Base-by-base conservation (phyloP, 78 protist genomes). In the Dictyostelium capitatum region DNA sequence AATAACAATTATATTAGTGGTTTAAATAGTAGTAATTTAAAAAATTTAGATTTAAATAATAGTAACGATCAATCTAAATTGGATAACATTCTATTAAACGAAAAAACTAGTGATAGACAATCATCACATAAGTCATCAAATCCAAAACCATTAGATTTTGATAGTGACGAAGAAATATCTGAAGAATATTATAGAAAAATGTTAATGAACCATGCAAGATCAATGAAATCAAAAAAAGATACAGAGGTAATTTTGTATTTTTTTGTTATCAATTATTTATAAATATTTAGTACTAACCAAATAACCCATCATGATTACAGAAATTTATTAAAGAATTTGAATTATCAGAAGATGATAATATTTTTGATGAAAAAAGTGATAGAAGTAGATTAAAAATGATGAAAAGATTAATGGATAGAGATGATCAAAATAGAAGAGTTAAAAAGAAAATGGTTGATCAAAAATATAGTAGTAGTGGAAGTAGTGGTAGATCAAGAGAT, bases 151-250 rank as follows among this genome's bases (percentile, higher is more conserved):
- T 73, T 73, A 8, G 56, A 73, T 73, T 46, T 47, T 32, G 79
- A 73, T 46, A 73, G 56, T 73, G 91, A 83, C 20, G 73, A 50
- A 1, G 47, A 19, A 14, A 82, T 82, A 25, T 20, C 83, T 15
- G 83, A 87, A n/a, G 80, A 80, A 12, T 80, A 87, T 41, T 87
- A 87, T 77, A 10, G 20, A 17, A 62, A 74, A 50, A 87, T 87
- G 93, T 64, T 87, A 48, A 62, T 15, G 1, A 17, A n/a, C 8
- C 48, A 87, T 78, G 10, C 46, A 15, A 87, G 79, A 51, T 51
- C 74, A 41, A 30, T 25, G 17, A 87, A 87, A 65, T 14, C 53
- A 2, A 85, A 85, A 48, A 57, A 75, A 73, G 80, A 77, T 5
- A 3, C 54, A 46, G 77, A 84, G 2, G 93, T 87, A 87, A n/a